phyloP scores from a whole-genome alignment of 2,329 filamentous ascomycete genomes.

The Exutisphaerella laricina region DNA sequence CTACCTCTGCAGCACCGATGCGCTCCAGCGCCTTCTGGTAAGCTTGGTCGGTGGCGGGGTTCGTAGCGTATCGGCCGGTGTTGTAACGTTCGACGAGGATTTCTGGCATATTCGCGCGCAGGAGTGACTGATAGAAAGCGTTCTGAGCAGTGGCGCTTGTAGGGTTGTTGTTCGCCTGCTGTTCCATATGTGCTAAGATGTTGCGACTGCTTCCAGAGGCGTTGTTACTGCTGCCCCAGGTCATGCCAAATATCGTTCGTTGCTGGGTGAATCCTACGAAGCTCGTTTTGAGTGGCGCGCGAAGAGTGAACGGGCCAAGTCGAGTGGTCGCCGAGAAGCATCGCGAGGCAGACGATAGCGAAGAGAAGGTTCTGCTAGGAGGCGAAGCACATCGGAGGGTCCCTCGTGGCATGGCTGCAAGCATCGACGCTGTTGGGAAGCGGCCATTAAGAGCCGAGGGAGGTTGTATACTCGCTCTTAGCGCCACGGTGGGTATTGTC shows the following conservation, averaged over 20 bases:
- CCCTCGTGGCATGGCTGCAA: constrained; percentile 29
- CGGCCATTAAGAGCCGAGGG: constrained; percentile 8
- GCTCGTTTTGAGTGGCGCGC: constrained; percentile 13
- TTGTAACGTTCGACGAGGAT: constrained; percentile 89
- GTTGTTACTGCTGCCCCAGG: constrained; percentile 22
- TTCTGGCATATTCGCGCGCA: constrained; percentile 87
- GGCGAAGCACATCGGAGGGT: constrained; percentile 34
- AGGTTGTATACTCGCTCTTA: constrained; percentile 1
- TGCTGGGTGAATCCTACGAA: constrained; percentile 38
- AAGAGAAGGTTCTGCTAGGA: constrained; percentile 29
- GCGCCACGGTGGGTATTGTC: constrained; percentile 10
- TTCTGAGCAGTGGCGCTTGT: constrained; percentile 82
- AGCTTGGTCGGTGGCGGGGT: constrained; percentile 67
- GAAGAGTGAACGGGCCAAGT: constrained; percentile 26
- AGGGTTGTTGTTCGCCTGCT: constrained; percentile 88
- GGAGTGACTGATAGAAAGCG: constrained; percentile 84
- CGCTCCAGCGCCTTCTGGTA: constrained; percentile 70
- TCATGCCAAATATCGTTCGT: constrained; percentile 40
- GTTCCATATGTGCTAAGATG: constrained; percentile 77
- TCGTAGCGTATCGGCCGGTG: constrained; percentile 77
- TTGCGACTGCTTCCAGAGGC: constrained; percentile 39
- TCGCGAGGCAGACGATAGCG: constrained; percentile 21
- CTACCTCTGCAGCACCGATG: constrained; percentile 47
- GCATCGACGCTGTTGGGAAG: constrained; percentile 13
- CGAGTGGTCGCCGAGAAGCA: constrained; percentile 39